phyloP scores from a whole-genome alignment of 2,329 filamentous ascomycete species.

The Zymoseptoria passerinii region DNA sequence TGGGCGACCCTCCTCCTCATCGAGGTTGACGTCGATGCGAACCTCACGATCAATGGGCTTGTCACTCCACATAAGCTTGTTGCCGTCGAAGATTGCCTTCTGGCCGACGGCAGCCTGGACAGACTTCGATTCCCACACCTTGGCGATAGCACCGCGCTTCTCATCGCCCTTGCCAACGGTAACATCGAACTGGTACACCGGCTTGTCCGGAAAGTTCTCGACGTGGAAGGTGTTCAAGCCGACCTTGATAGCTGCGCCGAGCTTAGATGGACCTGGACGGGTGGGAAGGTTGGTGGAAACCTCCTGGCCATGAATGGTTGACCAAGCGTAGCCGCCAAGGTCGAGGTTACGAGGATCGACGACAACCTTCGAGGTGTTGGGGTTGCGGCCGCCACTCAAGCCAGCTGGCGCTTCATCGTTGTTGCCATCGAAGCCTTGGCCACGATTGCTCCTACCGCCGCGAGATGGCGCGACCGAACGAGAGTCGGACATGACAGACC shows the following conservation, averaged over 20 bases:
- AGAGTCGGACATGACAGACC: neutral
- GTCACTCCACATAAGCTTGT: conserved; percentile 73
- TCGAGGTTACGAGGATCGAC: conserved; percentile 21
- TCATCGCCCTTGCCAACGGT: conserved; percentile 54
- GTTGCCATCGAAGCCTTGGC: conserved; percentile 15
- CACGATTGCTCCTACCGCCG: conserved; percentile 1
- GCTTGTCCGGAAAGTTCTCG: conserved; percentile 47
- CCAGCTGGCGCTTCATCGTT: conserved; percentile 7
- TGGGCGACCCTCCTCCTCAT: conserved; percentile 50
- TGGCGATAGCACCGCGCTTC: conserved; percentile 61
- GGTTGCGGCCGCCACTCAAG: conserved; percentile 7
- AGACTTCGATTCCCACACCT: conserved; percentile 61
- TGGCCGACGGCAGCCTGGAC: conserved; percentile 50
- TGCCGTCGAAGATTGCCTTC: conserved; percentile 71
- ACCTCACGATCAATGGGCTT: conserved; percentile 26
- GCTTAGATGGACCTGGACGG: conserved; percentile 32
- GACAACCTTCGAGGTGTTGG: conserved; percentile 4
- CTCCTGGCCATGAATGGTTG: conserved; percentile 20
- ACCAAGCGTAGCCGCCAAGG: conserved; percentile 21
- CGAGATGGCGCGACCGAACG: conserved; percentile 1
- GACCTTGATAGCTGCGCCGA: conserved; percentile 34
- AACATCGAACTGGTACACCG: conserved; percentile 75
- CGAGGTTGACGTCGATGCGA: conserved; percentile 59
- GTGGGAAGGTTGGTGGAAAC: conserved; percentile 10
- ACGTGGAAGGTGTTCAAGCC: conserved; percentile 71